Percentiles rank a stretch among this genome's conserved stretches.
Conservation (phyloP, 345 rosid genomes). For the Murraya paniculata region DNA sequence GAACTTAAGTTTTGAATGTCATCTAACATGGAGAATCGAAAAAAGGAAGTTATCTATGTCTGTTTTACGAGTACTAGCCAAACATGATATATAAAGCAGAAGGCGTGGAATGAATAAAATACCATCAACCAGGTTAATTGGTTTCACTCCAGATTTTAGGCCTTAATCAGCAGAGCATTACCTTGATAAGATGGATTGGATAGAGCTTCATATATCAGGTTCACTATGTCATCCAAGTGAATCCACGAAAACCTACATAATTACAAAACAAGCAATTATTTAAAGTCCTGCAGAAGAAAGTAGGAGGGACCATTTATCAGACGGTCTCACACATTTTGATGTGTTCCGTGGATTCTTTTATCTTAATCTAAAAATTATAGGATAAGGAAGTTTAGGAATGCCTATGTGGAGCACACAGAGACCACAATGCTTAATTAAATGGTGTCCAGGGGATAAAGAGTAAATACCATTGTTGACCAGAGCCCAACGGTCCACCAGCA, state of each 20-base stretch:
- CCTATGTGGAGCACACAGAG: not conserved
- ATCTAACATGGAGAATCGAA: not conserved
- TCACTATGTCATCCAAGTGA: slow-evolving; percentile 90
- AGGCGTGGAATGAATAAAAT: not conserved
- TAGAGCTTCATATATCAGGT: slow-evolving; percentile 77
- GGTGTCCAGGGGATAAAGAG: not conserved
- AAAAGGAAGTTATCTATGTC: not conserved
- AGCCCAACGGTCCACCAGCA: slow-evolving; percentile 94
- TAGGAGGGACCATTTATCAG: not conserved
- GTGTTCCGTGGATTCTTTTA: not conserved
- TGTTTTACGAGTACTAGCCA: not conserved
- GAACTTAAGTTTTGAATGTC: not conserved
- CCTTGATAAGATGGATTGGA: slow-evolving; percentile 79
- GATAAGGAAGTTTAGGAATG: not conserved
- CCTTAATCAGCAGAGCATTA: slow-evolving; percentile 14
- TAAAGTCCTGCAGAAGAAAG: not conserved
- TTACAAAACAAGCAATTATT: not conserved
- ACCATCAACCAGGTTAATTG: not conserved
- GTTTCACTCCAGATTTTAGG: not conserved
- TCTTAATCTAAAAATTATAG: not conserved
- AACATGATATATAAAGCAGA: not conserved
- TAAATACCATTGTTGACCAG: slow-evolving; percentile 84
- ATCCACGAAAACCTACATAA: slow-evolving; percentile 92
- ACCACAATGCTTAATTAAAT: not conserved
- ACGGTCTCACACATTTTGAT: not conserved